Evolutionary conservation across 306 rosid genomes (phyloP).

Genomic region (Pyrus betulifolia): DNA sequence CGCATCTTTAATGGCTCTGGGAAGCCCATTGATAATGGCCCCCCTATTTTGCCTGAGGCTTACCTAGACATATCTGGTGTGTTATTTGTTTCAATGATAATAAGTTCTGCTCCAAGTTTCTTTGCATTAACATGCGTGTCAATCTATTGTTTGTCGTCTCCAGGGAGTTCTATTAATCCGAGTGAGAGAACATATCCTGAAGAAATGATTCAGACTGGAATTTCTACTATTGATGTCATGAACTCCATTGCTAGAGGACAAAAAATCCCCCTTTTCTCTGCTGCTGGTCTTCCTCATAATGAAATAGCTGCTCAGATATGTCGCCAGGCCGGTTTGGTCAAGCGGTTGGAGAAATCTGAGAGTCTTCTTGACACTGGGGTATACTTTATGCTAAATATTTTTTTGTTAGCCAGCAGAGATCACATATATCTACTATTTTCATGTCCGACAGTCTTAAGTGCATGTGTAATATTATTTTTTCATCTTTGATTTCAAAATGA

Average conservation of each 20-base stretch:
- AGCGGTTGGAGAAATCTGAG: constrained; percentile 84
- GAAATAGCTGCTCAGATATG: constrained; percentile 99
- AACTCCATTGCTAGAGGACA: constrained; percentile 99
- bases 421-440: not conserved
- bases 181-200: constrained; percentile 99
- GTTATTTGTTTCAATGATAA: constrained; percentile 8
- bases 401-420: not conserved
- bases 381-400: not conserved
- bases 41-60: constrained; percentile 97
- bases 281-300: constrained; percentile 99
- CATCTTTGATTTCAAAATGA: not conserved
- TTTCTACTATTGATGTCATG: constrained; percentile 98
- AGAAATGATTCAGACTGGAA: constrained; percentile 99
- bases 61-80: constrained; percentile 95
- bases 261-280: constrained; percentile 96
- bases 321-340: constrained; percentile 99
- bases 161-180: constrained; percentile 98
- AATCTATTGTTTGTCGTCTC: not conserved
- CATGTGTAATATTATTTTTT: not conserved
- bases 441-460: not conserved
- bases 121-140: not conserved
- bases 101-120: not conserved
- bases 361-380: constrained; percentile 78
- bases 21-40: constrained; percentile 97
- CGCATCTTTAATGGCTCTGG: constrained; percentile 99